Percentiles rank a stretch among this genome's conserved stretches.
Conservation (phyloP, 805 yeast genomes). For the Candida easanensis region DNA sequence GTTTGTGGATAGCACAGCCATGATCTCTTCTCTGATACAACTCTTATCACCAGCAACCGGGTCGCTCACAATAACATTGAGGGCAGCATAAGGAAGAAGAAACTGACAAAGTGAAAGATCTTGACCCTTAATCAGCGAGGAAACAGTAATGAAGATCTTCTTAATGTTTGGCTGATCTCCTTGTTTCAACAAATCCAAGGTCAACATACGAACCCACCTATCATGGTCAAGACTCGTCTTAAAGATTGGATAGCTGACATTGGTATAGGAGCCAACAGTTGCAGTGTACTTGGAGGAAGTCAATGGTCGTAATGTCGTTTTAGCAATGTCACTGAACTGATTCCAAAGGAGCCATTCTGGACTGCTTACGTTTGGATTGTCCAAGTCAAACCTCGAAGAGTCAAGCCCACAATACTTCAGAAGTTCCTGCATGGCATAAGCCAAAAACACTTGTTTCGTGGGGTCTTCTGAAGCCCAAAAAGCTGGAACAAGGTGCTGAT, state of each 20-base stretch:
- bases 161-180: constrained; percentile 25
- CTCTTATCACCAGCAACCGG: constrained; percentile 37
- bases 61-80: constrained; percentile 55
- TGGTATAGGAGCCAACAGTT: constrained; percentile 42
- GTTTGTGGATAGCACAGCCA: constrained; percentile 51
- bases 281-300: constrained; percentile 66
- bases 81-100: constrained; percentile 71
- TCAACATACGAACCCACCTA: constrained; percentile 69
- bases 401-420: constrained; percentile 58
- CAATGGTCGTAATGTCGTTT: constrained; percentile 73
- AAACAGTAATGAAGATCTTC: constrained; percentile 58
- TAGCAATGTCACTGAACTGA: constrained; percentile 60
- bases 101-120: constrained; percentile 69
- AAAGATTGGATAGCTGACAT: constrained; percentile 63
- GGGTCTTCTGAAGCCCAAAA: constrained; percentile 93
- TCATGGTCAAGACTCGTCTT: constrained; percentile 51
- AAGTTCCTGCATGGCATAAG: constrained; percentile 86
- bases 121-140: constrained; percentile 64
- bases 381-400: constrained; percentile 31
- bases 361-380: constrained; percentile 21
- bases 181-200: constrained; percentile 61
- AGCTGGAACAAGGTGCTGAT: constrained; percentile 70
- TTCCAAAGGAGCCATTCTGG: constrained; percentile 51
- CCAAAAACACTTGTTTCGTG: constrained; percentile 74
- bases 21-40: constrained; percentile 57